Conservation (phyloP, 2,329 filamentous ascomycete species). For the Pseudocercospora vitis region DNA sequence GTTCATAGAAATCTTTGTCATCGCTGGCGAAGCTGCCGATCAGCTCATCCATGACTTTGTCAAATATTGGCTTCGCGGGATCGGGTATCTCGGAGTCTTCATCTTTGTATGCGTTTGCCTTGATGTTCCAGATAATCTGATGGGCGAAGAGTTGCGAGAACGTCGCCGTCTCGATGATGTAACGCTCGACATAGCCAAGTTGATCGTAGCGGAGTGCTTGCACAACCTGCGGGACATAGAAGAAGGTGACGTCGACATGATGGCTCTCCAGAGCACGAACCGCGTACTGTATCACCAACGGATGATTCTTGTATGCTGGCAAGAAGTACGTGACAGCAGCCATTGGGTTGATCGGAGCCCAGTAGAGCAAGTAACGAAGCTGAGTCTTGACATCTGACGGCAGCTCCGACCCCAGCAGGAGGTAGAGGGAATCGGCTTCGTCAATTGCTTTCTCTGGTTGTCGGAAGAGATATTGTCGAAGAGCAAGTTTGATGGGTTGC, state of each 20-base stretch:
- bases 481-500: slow-evolving; percentile 68
- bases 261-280: slow-evolving; percentile 94
- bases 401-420: slow-evolving; percentile 74
- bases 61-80: slow-evolving; percentile 86
- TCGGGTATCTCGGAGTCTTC: slow-evolving; percentile 91
- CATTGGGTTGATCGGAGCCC: slow-evolving; percentile 88
- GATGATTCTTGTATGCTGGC: slow-evolving; percentile 85
- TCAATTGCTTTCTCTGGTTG: slow-evolving; percentile 79
- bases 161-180: slow-evolving; percentile 94
- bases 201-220: slow-evolving; percentile 91
- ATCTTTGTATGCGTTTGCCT: slow-evolving; percentile 97
- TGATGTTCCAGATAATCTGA: slow-evolving; percentile 99
- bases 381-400: slow-evolving; percentile 79
- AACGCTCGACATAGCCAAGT: slow-evolving; percentile 91
- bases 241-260: slow-evolving; percentile 95
- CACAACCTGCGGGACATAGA: slow-evolving; percentile 97
- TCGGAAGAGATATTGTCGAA: slow-evolving; percentile 76
- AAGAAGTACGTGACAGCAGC: slow-evolving; percentile 92
- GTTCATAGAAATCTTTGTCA: slow-evolving; percentile 85
- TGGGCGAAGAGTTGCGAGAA: slow-evolving; percentile 98
- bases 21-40: slow-evolving; percentile 74
- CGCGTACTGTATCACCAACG: slow-evolving; percentile 92
- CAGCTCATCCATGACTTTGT: slow-evolving; percentile 83
- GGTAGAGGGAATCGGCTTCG: slow-evolving; percentile 77
- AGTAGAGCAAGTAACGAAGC: slow-evolving; percentile 90